Conservation (phyloP, 192 early-diverging fungal genomes). For the Coemansia sp. region DNA sequence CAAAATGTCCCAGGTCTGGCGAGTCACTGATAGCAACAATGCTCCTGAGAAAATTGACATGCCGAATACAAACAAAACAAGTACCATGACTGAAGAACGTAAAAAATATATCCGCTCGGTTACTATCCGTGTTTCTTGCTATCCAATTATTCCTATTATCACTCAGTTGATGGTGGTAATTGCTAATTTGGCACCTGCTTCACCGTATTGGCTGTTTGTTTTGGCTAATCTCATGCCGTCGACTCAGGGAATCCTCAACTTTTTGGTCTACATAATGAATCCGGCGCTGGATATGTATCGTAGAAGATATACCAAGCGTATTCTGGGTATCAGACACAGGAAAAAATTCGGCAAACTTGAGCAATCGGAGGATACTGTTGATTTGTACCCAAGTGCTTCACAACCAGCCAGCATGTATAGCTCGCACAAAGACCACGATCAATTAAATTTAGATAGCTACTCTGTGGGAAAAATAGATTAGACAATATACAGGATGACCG, state of each 20-base stretch:
- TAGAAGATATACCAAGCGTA: constrained; percentile 6
- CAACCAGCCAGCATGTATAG: constrained; percentile 16
- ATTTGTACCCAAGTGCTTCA: not conserved
- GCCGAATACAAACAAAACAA: constrained; percentile 5
- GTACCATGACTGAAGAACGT: constrained; percentile 2
- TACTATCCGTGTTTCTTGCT: constrained; percentile 16
- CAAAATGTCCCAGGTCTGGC: constrained; percentile 13
- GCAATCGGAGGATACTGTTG: constrained; percentile 1
- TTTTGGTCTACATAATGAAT: constrained; percentile 22
- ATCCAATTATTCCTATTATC: constrained; percentile 21
- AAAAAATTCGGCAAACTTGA: constrained; percentile 14
- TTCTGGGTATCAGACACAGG: constrained; percentile 5
- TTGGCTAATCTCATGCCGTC: constrained; percentile 18
- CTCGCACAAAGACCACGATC: not conserved
- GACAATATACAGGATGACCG: too few relatives aligned
- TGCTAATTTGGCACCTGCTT: not conserved
- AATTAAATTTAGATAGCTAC: not conserved
- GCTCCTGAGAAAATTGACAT: constrained; percentile 22
- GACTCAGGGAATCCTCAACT: constrained; percentile 21
- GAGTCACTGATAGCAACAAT: not conserved
- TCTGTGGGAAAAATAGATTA: too few relatives aligned
- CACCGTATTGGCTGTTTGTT: constrained; percentile 24
- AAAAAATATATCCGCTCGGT: constrained; percentile 12
- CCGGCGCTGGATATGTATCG: constrained; percentile 20
- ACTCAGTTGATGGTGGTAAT: constrained; percentile 9